Percentiles rank a stretch among this genome's conserved stretches.
Conservation (phyloP, 768 basidiomycete genomes). For the Psilocybe sp. region DNA sequence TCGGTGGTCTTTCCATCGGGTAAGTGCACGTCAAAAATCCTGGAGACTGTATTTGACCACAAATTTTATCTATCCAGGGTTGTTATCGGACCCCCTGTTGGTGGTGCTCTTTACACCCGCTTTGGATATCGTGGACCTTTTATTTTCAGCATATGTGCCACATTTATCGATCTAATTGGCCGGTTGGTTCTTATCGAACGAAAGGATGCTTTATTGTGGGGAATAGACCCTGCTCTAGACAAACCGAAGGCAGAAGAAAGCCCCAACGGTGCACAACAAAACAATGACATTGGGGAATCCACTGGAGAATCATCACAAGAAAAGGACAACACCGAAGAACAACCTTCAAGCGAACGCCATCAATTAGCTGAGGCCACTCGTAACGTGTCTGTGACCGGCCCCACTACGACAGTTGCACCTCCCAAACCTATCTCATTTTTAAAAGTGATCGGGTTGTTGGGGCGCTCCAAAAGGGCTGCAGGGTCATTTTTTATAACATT, state of each 20-base stretch:
- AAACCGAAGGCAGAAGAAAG: background rate
- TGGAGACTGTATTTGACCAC: slow-evolving; percentile 3
- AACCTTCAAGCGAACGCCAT: no score
- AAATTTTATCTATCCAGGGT: slow-evolving; percentile 39
- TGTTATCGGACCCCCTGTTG: slow-evolving; percentile 56
- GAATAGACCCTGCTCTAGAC: slow-evolving; percentile 35
- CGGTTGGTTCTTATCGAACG: slow-evolving; percentile 58
- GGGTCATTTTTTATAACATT: slow-evolving; percentile 29
- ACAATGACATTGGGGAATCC: background rate
- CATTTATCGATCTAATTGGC: slow-evolving; percentile 48
- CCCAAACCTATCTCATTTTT: no score
- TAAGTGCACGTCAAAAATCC: slow-evolving; percentile 14
- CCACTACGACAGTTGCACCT: no score
- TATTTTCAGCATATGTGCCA: slow-evolving; percentile 45
- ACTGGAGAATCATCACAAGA: background rate
- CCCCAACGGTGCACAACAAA: background rate
- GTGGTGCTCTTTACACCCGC: slow-evolving; percentile 48
- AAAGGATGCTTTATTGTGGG: slow-evolving; percentile 47
- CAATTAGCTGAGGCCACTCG: no score
- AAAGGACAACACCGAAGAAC: background rate
- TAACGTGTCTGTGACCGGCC: no score
- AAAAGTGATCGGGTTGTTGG: no score
- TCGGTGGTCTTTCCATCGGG: slow-evolving; percentile 58
- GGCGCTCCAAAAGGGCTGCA: no score
- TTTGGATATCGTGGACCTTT: slow-evolving; percentile 65